Evolutionary conservation across 2,329 filamentous ascomycete genomes (phyloP), one percentile per base, ranked within the genome.

Genomic region (Cladobotryum protrusum): DNA sequence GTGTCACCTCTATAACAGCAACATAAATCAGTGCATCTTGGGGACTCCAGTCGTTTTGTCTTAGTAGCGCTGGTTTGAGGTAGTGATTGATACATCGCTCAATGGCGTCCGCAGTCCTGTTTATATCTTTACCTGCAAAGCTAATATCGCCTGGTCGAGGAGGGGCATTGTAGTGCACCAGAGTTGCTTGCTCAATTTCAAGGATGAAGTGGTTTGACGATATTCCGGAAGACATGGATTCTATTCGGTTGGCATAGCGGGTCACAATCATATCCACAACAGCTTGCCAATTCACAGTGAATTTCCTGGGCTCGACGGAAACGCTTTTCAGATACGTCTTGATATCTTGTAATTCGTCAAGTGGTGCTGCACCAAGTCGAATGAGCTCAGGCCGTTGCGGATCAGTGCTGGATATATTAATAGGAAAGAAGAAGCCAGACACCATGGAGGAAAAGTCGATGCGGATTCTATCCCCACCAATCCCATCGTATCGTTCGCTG

Each of bases 261-360:
- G 71, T 63, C 4, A 87, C 72, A 4, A 90, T 69, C 72, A 86
- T 75, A 57, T 91, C 87, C 0, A 76, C 73, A 1, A 86, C 69
- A 3, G 56, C 60, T 60, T 89, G 86, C 87, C 87, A 90, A 57
- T 87, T 69, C 20, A 79, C 61, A 15, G 59, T 54, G 19, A 54
- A 57, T 44, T 54, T 60, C 24, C 58, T 20, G 12, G 66, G 63
- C 11, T 65, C 56, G 29, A 65, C 55, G 1, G 77, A 65, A 42
- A 80, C 64, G 0, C 61, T 49, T 3, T 65, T 65, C 1, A 86
- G 61, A 17, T 80, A 74, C 0, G 59, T 53, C 40, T 71, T 67
- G 45, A 75, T 64, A 6, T 57, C 61, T 17, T 48, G 55, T n/a
- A 71, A 55, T 44, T 72, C 63, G 3, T 58, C 57, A 2, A 55